A percentile compares a stretch with the other conserved stretches of the same genome.
Evolutionary conservation across 2,329 filamentous ascomycete species (phyloP).

Genomic region (Colletotrichum sp.): DNA sequence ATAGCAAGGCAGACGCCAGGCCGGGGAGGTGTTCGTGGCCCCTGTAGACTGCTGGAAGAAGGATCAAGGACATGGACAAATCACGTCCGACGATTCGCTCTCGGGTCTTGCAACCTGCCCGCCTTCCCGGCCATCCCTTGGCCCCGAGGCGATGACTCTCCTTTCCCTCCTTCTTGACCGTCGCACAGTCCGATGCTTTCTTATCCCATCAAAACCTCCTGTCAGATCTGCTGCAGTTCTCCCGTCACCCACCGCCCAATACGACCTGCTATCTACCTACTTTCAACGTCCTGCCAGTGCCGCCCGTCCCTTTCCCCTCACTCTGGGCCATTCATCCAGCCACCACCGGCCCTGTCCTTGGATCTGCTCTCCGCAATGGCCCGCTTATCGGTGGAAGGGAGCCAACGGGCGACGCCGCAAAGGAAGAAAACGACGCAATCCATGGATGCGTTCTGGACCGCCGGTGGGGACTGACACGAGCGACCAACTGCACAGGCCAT

Average conservation of each 20-base stretch:
- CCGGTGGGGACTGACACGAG: background rate
- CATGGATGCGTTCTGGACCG: background rate
- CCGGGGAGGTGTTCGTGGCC: background rate
- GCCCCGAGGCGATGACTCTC: background rate
- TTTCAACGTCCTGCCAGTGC: background rate
- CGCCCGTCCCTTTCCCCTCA: background rate
- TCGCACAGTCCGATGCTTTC: background rate
- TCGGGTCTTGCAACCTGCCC: background rate
- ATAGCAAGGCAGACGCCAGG: background rate
- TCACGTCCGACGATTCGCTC: background rate
- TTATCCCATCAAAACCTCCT: background rate
- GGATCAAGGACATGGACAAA: background rate
- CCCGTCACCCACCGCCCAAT: background rate
- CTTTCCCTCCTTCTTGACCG: background rate
- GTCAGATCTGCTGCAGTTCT: background rate
- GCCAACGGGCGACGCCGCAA: background rate
- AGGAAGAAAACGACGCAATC: constrained; percentile 3
- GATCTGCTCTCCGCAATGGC: constrained; percentile 5
- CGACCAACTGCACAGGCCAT: constrained; percentile 3
- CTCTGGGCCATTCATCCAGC: background rate
- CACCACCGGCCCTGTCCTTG: background rate
- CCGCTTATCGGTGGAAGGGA: constrained; percentile 2
- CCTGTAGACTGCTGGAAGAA: background rate
- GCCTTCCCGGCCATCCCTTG: background rate
- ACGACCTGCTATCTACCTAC: background rate